Percentiles rank a stretch among this genome's conserved stretches.
These are phyloP conservation scores for Xylaria sp. DNA, from an alignment of 2,329 filamentous ascomycete genomes.

Conservation along the genomic window DNA sequence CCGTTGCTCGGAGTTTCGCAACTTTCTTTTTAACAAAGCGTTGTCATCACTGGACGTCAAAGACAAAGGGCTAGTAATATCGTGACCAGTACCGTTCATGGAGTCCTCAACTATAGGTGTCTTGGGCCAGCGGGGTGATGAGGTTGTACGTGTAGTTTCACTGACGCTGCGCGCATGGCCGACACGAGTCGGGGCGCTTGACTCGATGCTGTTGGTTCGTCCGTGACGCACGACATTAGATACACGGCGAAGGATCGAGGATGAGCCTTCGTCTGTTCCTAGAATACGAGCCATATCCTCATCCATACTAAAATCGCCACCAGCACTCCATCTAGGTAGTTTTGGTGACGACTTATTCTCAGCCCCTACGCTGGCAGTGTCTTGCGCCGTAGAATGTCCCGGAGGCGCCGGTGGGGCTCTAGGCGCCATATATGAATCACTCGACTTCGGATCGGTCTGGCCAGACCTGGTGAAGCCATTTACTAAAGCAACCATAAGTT, in stretches of 20 bases:
- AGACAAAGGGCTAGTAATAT: constrained; percentile 78
- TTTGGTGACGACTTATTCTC: constrained; percentile 69
- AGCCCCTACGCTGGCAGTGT: constrained; percentile 56
- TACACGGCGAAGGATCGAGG: constrained; percentile 85
- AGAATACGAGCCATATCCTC: constrained; percentile 94
- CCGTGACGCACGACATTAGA: constrained; percentile 95
- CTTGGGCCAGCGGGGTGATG: constrained; percentile 76
- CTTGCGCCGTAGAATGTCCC: constrained; percentile 55
- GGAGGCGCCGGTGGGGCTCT: constrained; percentile 66
- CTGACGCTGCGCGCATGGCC: constrained; percentile 71
- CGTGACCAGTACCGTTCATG: constrained; percentile 59
- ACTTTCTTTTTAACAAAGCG: constrained; percentile 74
- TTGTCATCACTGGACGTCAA: constrained; percentile 71
- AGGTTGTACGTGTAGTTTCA: constrained; percentile 71
- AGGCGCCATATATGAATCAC: constrained; percentile 67
- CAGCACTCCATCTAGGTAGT: constrained; percentile 78
- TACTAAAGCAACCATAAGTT: constrained; percentile 46
- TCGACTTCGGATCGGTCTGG: constrained; percentile 55
- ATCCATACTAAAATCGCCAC: constrained; percentile 91
- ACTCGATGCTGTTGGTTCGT: constrained; percentile 82
- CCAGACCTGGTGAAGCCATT: constrained; percentile 50
- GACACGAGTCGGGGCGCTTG: constrained; percentile 55
- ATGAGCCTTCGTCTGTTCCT: constrained; percentile 77
- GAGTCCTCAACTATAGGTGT: constrained; percentile 70
- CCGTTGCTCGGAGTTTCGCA: constrained; percentile 82